A percentile compares a stretch with the other conserved stretches of the same genome.
Evolutionary conservation across 1,284 basidiomycete genomes (phyloP).

Genomic region (Sporisorium reilianum): DNA sequence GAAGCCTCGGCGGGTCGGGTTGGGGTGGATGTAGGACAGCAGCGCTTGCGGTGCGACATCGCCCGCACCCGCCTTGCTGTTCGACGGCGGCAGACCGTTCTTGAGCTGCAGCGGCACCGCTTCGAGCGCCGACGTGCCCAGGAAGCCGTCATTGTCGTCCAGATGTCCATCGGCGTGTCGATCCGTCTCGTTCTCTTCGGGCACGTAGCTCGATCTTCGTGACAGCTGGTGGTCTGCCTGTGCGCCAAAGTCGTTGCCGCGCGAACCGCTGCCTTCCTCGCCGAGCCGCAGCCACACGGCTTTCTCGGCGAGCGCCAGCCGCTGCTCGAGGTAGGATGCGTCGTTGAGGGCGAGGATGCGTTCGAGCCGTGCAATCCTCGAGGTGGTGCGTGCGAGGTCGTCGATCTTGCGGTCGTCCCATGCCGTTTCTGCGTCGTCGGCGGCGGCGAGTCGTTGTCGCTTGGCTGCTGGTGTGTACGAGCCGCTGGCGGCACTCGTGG

Average conservation of each 20-base stretch:
- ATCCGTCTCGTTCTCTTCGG: constrained; percentile 38
- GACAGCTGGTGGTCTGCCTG: constrained; percentile 20
- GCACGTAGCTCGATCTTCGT: constrained; percentile 29
- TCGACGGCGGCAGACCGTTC: constrained; percentile 31
- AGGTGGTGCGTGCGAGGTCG: constrained; percentile 43
- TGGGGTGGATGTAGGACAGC: constrained; percentile 46
- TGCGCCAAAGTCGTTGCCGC: constrained; percentile 3
- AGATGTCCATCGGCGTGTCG: constrained; percentile 44
- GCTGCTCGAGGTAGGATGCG: constrained; percentile 40
- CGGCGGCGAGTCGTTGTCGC: constrained; percentile 10
- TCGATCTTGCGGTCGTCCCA: constrained; percentile 50
- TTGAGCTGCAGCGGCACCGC: constrained; percentile 44
- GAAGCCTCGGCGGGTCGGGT: constrained; percentile 45
- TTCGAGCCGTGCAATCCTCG: constrained; percentile 42
- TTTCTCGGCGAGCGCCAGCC: constrained; percentile 46
- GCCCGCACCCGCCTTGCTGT: constrained; percentile 13
- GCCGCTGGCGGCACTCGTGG: neutral
- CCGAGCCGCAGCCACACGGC: constrained; percentile 32
- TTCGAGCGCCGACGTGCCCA: constrained; percentile 46
- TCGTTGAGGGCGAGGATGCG: constrained; percentile 45
- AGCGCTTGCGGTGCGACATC: constrained; percentile 35
- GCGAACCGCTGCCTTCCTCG: constrained; percentile 16
- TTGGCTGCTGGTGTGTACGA: constrained; percentile 18
- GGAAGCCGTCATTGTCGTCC: constrained; percentile 51
- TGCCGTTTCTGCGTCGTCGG: constrained; percentile 18